Conservation (phyloP, 306 rosid species). For the Vigna radiata region DNA sequence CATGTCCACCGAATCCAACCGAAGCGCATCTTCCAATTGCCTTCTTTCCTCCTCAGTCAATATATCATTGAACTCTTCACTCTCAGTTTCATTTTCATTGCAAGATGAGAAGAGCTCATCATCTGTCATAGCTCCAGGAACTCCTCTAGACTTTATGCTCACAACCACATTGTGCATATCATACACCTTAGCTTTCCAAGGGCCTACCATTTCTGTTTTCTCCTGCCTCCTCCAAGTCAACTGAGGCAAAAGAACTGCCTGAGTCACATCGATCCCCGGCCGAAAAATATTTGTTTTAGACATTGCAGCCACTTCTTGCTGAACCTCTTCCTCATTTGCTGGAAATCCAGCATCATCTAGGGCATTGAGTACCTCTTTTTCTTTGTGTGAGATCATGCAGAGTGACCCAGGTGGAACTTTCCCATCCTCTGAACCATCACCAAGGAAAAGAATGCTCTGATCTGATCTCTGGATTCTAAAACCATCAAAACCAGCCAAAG, state of each 20-base stretch:
- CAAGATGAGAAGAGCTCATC: constrained; percentile 83
- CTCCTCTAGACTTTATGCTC: constrained; percentile 90
- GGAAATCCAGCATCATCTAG: constrained; percentile 89
- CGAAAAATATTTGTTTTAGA: constrained; percentile 92
- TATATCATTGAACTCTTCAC: constrained; percentile 79
- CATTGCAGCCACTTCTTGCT: constrained; percentile 94
- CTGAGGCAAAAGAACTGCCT: constrained; percentile 96
- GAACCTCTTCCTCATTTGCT: constrained; percentile 87
- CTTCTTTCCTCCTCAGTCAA: constrained; percentile 93
- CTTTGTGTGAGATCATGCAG: constrained; percentile 96
- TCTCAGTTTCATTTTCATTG: constrained; percentile 85
- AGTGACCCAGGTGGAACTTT: constrained; percentile 84
- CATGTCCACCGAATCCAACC: constrained; percentile 71
- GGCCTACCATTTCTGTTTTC: constrained; percentile 83
- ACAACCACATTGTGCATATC: constrained; percentile 98
- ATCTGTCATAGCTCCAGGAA: constrained; percentile 98
- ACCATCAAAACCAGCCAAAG: constrained; percentile 98
- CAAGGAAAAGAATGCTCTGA: constrained; percentile 89
- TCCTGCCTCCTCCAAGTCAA: constrained; percentile 97
- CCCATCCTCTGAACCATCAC: constrained; percentile 93
- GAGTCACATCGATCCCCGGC: constrained; percentile 97
- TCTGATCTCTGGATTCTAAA: constrained; percentile 94
- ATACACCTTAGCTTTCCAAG: constrained; percentile 95
- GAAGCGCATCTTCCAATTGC: constrained; percentile 89
- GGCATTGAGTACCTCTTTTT: constrained; percentile 91